A percentile compares a stretch with the other conserved stretches of the same genome.
phyloP scores from a whole-genome alignment of 495 filamentous ascomycete genomes.

The Lepraria neglecta region DNA sequence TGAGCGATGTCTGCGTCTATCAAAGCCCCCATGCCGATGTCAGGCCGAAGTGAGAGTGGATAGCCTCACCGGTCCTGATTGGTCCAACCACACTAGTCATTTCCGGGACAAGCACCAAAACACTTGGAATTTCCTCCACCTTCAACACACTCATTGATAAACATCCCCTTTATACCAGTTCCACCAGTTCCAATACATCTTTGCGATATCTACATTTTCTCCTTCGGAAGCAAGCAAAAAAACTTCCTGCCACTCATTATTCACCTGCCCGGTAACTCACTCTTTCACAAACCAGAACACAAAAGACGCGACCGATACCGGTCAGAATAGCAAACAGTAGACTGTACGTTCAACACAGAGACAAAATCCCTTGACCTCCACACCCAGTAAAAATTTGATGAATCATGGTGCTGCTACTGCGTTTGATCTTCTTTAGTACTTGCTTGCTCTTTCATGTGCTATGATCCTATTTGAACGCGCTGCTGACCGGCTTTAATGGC shows the following conservation, averaged over 20 bases:
- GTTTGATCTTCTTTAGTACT: background rate
- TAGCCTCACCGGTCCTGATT: too few relatives aligned
- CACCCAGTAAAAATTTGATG: background rate
- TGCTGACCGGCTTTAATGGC: background rate
- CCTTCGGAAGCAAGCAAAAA: background rate
- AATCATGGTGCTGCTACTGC: background rate
- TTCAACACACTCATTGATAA: slow-evolving; percentile 1
- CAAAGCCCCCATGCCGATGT: background rate
- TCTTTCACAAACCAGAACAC: background rate
- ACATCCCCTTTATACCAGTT: background rate
- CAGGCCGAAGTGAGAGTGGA: background rate
- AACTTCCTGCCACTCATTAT: background rate
- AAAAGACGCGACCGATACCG: background rate
- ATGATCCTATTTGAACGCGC: background rate
- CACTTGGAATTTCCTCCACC: background rate
- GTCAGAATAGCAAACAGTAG: background rate
- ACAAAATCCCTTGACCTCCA: background rate
- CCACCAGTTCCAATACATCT: background rate
- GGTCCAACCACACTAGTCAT: background rate
- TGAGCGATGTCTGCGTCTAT: background rate
- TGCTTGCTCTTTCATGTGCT: background rate
- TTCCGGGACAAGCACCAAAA: background rate
- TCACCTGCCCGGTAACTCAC: too few relatives aligned
- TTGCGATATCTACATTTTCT: background rate
- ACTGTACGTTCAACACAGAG: background rate